Conservation (phyloP, 257 asterid genomes). For the Parsonsia alboflavescens region DNA sequence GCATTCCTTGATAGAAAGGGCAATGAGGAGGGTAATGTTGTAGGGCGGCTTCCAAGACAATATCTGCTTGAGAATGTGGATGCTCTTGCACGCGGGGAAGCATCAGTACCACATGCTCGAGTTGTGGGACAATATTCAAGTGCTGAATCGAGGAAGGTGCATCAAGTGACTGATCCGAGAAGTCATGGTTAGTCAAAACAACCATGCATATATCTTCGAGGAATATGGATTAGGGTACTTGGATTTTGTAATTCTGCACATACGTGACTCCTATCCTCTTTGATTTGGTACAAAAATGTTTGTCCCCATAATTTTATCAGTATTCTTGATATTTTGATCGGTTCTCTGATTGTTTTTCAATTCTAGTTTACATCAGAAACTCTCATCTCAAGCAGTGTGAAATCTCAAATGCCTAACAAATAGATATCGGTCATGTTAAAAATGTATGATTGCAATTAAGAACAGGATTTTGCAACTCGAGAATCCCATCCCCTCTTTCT, state of each 20-base stretch:
- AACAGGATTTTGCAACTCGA: no score
- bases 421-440: background rate
- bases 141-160: slow-evolving; percentile 65
- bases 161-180: slow-evolving; percentile 72
- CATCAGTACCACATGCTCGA: slow-evolving; percentile 80
- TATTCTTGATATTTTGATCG: background rate
- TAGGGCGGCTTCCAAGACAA: slow-evolving; percentile 80
- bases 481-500: no score
- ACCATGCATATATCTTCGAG: background rate
- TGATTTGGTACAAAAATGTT: background rate
- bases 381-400: background rate
- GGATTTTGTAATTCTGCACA: background rate
- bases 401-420: background rate
- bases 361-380: background rate
- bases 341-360: background rate
- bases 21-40: slow-evolving; percentile 91
- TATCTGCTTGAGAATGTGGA: slow-evolving; percentile 78
- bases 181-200: slow-evolving; percentile 63
- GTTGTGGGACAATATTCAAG: slow-evolving; percentile 75
- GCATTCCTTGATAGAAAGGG: slow-evolving; percentile 86
- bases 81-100: slow-evolving; percentile 83
- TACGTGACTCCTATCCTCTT: no score
- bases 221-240: background rate
- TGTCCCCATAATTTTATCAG: background rate
- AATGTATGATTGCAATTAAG: background rate